These are phyloP conservation scores for Penicillium capsulatum DNA, from an alignment of 2,329 filamentous ascomycete species.

Conservation along the genomic window DNA sequence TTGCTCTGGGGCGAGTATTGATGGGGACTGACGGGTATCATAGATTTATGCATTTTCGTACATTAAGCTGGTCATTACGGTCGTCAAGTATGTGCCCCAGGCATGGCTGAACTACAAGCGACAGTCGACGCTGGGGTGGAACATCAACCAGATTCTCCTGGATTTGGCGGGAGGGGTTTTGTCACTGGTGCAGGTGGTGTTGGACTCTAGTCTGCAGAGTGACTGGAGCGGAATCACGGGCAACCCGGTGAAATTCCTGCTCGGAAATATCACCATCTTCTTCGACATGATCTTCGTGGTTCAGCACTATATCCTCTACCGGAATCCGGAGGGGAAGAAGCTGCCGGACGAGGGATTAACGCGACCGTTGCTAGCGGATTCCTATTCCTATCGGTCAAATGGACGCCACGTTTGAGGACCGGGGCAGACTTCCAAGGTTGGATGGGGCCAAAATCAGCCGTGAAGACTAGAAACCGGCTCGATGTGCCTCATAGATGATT, in stretches of 20 bases:
- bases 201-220: conserved; percentile 77
- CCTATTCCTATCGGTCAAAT: neutral
- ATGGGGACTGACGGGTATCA: conserved; percentile 17
- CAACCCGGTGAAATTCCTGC: conserved; percentile 83
- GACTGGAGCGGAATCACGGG: conserved; percentile 90
- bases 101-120: conserved; percentile 77
- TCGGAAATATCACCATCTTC: conserved; percentile 78
- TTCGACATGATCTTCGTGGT: conserved; percentile 83
- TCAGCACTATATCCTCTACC: conserved; percentile 84
- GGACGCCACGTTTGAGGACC: no score
- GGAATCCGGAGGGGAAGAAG: conserved; percentile 26
- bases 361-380: neutral
- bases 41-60: conserved; percentile 70
- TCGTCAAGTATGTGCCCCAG: conserved; percentile 92
- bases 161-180: conserved; percentile 78
- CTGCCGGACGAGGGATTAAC: conserved; percentile 10
- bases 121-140: conserved; percentile 82
- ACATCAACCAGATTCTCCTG: conserved; percentile 75
- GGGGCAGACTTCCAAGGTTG: conserved; percentile 1
- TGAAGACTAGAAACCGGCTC: no score
- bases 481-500: no score
- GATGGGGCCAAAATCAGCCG: neutral
- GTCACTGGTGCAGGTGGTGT: conserved; percentile 72
- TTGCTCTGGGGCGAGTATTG: neutral
- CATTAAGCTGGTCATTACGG: conserved; percentile 80